A percentile compares a stretch with the other conserved stretches of the same genome.
phyloP scores from a whole-genome alignment of 345 rosid species.

The Gossypium turneri region DNA sequence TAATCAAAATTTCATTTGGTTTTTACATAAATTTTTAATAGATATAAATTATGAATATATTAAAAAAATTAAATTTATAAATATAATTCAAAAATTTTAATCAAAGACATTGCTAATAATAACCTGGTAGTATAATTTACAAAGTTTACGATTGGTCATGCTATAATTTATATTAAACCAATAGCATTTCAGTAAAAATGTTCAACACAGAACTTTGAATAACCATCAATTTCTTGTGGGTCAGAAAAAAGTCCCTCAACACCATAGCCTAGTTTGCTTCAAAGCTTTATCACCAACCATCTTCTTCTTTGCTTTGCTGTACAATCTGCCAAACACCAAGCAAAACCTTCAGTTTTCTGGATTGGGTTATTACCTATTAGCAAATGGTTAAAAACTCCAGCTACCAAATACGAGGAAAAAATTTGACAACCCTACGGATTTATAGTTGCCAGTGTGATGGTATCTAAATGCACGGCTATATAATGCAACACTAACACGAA shows the following conservation, averaged over 20 bases:
- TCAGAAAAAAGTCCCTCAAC: not conserved
- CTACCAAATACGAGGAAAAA: not conserved
- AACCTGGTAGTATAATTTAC: not conserved
- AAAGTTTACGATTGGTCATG: not conserved
- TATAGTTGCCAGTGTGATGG: no score
- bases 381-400: not conserved
- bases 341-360: not conserved
- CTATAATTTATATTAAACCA: not conserved
- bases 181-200: not conserved
- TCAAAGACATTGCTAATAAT: not conserved
- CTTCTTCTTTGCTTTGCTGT: slow-evolving; percentile 13
- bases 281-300: not conserved
- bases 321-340: slow-evolving; percentile 29
- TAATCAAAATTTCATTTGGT: no score
- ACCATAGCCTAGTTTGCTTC: not conserved
- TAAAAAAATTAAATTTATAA: not conserved
- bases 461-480: not conserved
- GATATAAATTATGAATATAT: no score
- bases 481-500: not conserved
- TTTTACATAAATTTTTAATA: no score
- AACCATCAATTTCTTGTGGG: not conserved
- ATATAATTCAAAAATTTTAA: not conserved
- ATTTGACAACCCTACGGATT: no score
- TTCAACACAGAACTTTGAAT: not conserved
- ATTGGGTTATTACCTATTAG: not conserved